Evolutionary conservation across 805 yeast genomes (phyloP), one percentile per base, ranked within the genome.

Genomic region (Candida sphagnicola): DNA sequence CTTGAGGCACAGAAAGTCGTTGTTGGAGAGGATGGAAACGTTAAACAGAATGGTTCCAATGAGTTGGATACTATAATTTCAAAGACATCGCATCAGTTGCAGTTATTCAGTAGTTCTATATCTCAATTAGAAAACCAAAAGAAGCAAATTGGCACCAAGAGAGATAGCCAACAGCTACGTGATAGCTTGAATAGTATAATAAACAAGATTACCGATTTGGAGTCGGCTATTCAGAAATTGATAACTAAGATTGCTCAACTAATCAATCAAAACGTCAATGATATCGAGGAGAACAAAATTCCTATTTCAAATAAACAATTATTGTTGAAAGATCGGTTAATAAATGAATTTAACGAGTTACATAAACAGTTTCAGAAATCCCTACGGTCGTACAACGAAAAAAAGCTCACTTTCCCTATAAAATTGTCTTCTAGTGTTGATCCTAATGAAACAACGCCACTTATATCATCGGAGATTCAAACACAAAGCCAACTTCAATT

Each of bases 331-430:
- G 76, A 76, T 15, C 72, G 83, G 41, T 56, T 85, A 14, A 62
- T 67, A 12, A 66, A 65, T 16, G 91, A 85, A 55, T 79, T 77
- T 48, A 65, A 65, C 21, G 72, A 68, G 14, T 66, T 84, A 15
- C 71, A 74, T 44, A 46, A 41, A 18, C 61, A 72, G 59, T 53
- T 78, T 63, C 56, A 69, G 56, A 45, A 53, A 16, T 48, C 75
- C 10, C 64, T 70, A 44, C 58, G 75, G 21, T 55, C 63, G 5
- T 82, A 80, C 45, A 62, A 65, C 15, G 84, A 74, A 34, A 72
- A 71, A 47, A 69, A 74, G 32, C 62, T 59, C 19, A 35, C 50
- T 1, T 38, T 45, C 29, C 61, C 55, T 1, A 37, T 57, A 28
- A 49, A 46, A 35, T 37, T 51, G 11, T 31, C 4, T 11, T 31